Conservation (phyloP, 2,329 filamentous ascomycete genomes). For the Ascochyta fabae region DNA sequence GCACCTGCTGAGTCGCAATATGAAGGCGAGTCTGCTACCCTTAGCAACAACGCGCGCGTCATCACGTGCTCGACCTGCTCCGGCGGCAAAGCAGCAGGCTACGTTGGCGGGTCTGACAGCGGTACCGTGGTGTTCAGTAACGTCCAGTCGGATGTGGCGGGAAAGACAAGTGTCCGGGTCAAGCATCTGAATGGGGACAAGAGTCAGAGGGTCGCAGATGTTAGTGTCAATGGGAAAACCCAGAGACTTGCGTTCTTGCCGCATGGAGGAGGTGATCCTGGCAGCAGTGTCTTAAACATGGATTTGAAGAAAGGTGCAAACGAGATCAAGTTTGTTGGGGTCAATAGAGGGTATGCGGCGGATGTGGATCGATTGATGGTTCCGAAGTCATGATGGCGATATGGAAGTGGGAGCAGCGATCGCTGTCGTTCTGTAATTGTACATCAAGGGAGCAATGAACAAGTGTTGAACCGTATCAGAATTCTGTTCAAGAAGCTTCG, state of each 20-base stretch:
- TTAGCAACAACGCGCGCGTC: slow-evolving; percentile 55
- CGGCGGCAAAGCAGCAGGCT: slow-evolving; percentile 58
- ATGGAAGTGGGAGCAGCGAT: neutral
- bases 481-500: neutral
- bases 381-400: slow-evolving; percentile 48
- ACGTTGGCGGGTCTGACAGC: slow-evolving; percentile 50
- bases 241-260: slow-evolving; percentile 64
- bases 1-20: slow-evolving; percentile 56
- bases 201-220: slow-evolving; percentile 59
- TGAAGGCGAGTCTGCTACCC: slow-evolving; percentile 59
- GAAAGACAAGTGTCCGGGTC: slow-evolving; percentile 60
- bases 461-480: neutral
- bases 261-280: slow-evolving; percentile 54
- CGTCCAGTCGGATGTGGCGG: slow-evolving; percentile 54
- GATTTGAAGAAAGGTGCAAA: slow-evolving; percentile 59
- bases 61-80: slow-evolving; percentile 62
- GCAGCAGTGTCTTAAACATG: slow-evolving; percentile 56
- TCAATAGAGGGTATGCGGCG: slow-evolving; percentile 56
- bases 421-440: neutral
- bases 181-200: slow-evolving; percentile 64
- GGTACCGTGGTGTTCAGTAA: slow-evolving; percentile 59
- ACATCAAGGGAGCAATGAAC: neutral
- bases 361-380: slow-evolving; percentile 64
- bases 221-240: slow-evolving; percentile 62
- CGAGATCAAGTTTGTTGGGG: slow-evolving; percentile 55